Percentiles rank a stretch among this genome's conserved stretches.
Conservation (phyloP, 805 yeast species). For the Clavispora carvajalis region DNA sequence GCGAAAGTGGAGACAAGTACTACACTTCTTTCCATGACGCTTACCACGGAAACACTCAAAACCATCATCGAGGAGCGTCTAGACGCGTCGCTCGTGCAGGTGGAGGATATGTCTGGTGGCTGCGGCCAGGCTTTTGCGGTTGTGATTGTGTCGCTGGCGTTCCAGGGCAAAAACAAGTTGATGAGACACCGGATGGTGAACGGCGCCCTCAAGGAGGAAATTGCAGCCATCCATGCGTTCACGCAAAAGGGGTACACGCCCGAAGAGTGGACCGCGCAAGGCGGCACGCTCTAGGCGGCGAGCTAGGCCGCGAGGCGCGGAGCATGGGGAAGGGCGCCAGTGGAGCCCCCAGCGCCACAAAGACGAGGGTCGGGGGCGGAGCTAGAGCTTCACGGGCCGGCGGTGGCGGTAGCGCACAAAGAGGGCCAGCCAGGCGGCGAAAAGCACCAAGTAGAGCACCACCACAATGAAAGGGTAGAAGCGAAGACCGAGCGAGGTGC, state of each 20-base stretch:
- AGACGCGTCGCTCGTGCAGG: slow-evolving; percentile 61
- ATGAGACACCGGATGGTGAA: slow-evolving; percentile 87
- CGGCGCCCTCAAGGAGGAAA: slow-evolving; percentile 72
- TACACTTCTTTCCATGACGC: slow-evolving; percentile 17
- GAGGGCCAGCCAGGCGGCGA: slow-evolving; percentile 21
- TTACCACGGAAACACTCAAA: slow-evolving; percentile 40
- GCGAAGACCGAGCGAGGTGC: slow-evolving; percentile 27
- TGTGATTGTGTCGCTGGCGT: slow-evolving; percentile 66
- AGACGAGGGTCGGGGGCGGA: no score
- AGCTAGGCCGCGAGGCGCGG: no score
- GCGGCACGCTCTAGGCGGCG: slow-evolving; percentile 19
- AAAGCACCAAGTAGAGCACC: slow-evolving; percentile 19
- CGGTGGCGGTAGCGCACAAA: background rate
- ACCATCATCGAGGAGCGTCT: slow-evolving; percentile 49
- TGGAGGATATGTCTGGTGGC: slow-evolving; percentile 77
- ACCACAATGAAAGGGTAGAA: slow-evolving; percentile 29
- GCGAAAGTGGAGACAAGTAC: no score
- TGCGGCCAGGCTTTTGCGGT: slow-evolving; percentile 98
- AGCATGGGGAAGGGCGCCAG: background rate
- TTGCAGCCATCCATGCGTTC: slow-evolving; percentile 86
- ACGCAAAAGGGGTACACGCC: slow-evolving; percentile 86
- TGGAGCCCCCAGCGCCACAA: no score
- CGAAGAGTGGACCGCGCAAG: slow-evolving; percentile 68
- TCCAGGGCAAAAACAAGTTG: slow-evolving; percentile 77
- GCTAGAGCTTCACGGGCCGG: background rate